Evolutionary conservation across 495 filamentous ascomycete species (phyloP).

Genomic region (Viridothelium virens): DNA sequence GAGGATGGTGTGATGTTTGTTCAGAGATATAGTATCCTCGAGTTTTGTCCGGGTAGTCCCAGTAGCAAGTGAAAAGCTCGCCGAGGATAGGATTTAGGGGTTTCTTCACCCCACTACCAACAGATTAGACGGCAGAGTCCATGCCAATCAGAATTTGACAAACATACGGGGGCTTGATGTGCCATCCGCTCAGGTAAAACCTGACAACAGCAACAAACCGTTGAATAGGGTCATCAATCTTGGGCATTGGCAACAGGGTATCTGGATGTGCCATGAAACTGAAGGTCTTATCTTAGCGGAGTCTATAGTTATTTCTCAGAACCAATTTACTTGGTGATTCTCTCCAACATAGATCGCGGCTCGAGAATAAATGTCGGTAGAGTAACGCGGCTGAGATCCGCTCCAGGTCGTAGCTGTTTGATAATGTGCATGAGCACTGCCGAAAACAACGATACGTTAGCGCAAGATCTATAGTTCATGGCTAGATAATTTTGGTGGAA

Average conservation of each 20-base stretch:
- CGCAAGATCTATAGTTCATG: background rate
- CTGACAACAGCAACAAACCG: slow-evolving; percentile 92
- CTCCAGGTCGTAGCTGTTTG: slow-evolving; percentile 88
- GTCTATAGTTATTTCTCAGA: background rate
- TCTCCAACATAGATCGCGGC: slow-evolving; percentile 93
- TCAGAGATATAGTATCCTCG: slow-evolving; percentile 93
- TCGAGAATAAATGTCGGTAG: slow-evolving; percentile 97
- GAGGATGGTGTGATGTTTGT: slow-evolving; percentile 95
- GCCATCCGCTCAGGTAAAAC: slow-evolving; percentile 98
- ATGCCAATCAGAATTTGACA: background rate
- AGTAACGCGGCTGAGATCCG: slow-evolving; percentile 88
- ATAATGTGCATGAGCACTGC: slow-evolving; percentile 91
- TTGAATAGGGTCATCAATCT: slow-evolving; percentile 80
- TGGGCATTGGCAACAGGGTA: slow-evolving; percentile 77
- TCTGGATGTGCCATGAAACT: slow-evolving; percentile 99
- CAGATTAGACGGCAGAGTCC: slow-evolving; percentile 8
- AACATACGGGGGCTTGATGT: slow-evolving; percentile 92
- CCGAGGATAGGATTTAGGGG: slow-evolving; percentile 95
- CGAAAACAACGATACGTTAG: background rate
- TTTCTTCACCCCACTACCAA: slow-evolving; percentile 86
- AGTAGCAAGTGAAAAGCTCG: slow-evolving; percentile 90
- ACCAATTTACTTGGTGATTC: slow-evolving; percentile 78
- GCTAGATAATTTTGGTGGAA: background rate
- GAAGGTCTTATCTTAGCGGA: slow-evolving; percentile 9
- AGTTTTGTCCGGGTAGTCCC: slow-evolving; percentile 83